Conservation (phyloP, 805 yeast species). For the Millerago galiae region DNA sequence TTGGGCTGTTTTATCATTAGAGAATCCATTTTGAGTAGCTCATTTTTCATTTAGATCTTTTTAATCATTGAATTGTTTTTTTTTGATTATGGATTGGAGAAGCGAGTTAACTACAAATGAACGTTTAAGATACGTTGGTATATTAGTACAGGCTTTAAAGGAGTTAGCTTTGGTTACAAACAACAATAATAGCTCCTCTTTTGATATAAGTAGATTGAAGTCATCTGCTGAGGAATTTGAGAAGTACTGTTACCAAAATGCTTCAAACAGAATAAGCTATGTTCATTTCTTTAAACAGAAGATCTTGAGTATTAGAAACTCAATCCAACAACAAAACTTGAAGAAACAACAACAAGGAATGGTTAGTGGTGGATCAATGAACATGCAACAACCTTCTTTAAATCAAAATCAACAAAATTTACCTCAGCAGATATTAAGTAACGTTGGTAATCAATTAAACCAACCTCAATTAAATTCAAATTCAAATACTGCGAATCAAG, state of each 20-base stretch:
- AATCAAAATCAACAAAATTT: conserved; percentile 19
- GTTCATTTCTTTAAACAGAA: conserved; percentile 34
- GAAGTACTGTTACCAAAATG: conserved; percentile 52
- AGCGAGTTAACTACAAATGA: conserved; percentile 18
- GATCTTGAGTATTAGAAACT: conserved; percentile 20
- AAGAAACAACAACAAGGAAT: conserved; percentile 35
- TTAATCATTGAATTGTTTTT: neutral
- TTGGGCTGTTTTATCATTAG: too few relatives aligned
- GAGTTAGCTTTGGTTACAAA: conserved; percentile 18
- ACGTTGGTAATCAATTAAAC: neutral
- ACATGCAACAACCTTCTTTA: conserved; percentile 24
- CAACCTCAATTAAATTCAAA: conserved; percentile 4
- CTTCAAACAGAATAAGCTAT: conserved; percentile 54
- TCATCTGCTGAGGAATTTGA: conserved; percentile 67
- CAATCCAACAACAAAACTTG: conserved; percentile 16
- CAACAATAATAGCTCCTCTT: conserved; percentile 11
- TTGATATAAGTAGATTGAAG: conserved; percentile 37
- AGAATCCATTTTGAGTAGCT: too few relatives aligned
- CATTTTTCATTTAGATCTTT: too few relatives aligned
- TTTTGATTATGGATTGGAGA: conserved; percentile 22
- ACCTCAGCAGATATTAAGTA: conserved; percentile 12
- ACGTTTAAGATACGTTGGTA: conserved; percentile 19
- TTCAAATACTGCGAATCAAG: conserved; percentile 20
- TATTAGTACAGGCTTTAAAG: conserved; percentile 18
- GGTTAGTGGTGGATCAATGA: conserved; percentile 12